Percentiles rank a stretch among this genome's conserved stretches.
These are phyloP conservation scores for Brassica juncea DNA, from an alignment of 345 rosid species.

Conservation along the genomic window DNA sequence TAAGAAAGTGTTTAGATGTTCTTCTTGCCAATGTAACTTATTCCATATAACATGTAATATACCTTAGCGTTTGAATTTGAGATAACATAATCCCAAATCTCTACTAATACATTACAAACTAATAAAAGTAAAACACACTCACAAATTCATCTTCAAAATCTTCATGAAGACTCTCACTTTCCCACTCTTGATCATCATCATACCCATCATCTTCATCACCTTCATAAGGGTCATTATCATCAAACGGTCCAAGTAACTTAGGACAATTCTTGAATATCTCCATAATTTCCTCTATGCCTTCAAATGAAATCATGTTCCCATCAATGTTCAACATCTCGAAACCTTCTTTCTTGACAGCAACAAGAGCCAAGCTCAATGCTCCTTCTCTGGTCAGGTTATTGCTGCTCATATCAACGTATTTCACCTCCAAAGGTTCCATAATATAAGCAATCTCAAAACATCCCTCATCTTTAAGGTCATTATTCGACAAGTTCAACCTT, in stretches of 20 bases:
- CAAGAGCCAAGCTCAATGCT: slow-evolving; percentile 61
- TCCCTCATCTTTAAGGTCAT: slow-evolving; percentile 79
- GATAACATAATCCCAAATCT: neutral
- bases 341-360: slow-evolving; percentile 56
- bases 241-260: slow-evolving; percentile 60
- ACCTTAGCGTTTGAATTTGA: neutral
- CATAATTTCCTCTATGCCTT: slow-evolving; percentile 69
- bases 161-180: neutral
- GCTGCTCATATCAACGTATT: slow-evolving; percentile 60
- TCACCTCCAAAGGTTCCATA: slow-evolving; percentile 49
- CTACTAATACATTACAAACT: slow-evolving; percentile 18
- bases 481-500: slow-evolving; percentile 71
- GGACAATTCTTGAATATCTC: slow-evolving; percentile 60
- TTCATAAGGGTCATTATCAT: slow-evolving; percentile 68
- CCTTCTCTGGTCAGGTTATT: slow-evolving; percentile 59
- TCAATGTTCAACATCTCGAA: slow-evolving; percentile 63
- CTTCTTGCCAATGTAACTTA: slow-evolving; percentile 17
- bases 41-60: slow-evolving; percentile 23
- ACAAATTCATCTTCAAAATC: slow-evolving; percentile 22
- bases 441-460: slow-evolving; percentile 53
- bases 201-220: slow-evolving; percentile 8
- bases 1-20: slow-evolving; percentile 20
- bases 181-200: neutral
- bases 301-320: slow-evolving; percentile 63
- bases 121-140: slow-evolving; percentile 4